phyloP scores from a whole-genome alignment of 1,284 basidiomycete genomes.

The Athelia psychrophila region DNA sequence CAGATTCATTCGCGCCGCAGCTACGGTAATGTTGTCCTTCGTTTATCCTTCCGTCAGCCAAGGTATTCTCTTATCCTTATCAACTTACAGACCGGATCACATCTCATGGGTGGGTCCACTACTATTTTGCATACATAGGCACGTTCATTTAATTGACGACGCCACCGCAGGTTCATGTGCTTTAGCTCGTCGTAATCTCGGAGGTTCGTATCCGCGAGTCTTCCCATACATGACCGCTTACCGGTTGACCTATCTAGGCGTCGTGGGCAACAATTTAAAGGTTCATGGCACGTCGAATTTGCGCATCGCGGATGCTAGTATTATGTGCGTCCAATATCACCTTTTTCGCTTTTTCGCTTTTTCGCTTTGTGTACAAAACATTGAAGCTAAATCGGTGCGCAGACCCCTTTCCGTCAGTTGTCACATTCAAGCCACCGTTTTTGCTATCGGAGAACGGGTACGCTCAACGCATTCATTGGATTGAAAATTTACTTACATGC shows the following conservation, averaged over 20 bases:
- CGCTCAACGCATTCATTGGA: neutral
- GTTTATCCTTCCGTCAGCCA: too few species aligned
- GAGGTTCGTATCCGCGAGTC: neutral
- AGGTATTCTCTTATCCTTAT: neutral
- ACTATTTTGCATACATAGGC: too few species aligned
- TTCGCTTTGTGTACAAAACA: too few species aligned
- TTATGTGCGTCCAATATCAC: slow-evolving; percentile 1
- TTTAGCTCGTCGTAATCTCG: neutral
- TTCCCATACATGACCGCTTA: neutral
- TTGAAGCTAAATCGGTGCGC: neutral
- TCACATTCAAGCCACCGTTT: neutral
- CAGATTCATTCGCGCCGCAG: neutral
- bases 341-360: too few species aligned
- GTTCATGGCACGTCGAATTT: neutral
- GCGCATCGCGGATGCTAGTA: neutral
- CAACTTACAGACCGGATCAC: neutral
- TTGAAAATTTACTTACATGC: neutral
- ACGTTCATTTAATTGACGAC: too few species aligned
- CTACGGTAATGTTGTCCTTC: neutral
- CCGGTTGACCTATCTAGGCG: neutral
- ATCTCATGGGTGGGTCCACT: neutral
- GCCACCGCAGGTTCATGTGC: neutral
- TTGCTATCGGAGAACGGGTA: neutral
- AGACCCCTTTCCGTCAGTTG: neutral
- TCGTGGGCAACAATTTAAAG: neutral